Evolutionary conservation across 1,139 yeast genomes (phyloP), one percentile per base, ranked within the genome.

Genomic region (Cylindricascospora bacillispora): DNA sequence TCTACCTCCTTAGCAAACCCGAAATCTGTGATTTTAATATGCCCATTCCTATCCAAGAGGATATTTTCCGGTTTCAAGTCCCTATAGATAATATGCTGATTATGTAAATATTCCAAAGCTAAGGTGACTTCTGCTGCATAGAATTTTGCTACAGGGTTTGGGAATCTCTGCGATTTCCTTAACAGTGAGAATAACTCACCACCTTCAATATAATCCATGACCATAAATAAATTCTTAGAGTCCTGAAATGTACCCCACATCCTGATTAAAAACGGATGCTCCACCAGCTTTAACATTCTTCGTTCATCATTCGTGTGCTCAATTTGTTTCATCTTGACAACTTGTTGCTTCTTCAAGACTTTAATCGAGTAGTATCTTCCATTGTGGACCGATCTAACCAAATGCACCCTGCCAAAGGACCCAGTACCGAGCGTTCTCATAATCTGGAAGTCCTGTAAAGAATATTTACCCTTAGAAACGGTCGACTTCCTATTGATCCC

Each of bases 231-330:
- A 51, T 82, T 82, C 44, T 70, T 73, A 20, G 89, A 70, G 58
- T 89, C 97, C 58, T 89, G 97, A 57, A 79, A 89, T 0, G 97
- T 89, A 24, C 98, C 98, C 98, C 98, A 89, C 93, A 89, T 83
- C 45, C 97, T 67, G 45, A 86, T 85, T 43, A 89, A 67, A 50
- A 89, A 89, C 14, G 97, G 97, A 54, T 86, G 95, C 51, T 83
- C 93, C 14, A 89, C 95, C 35, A 83, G 63, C 54, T 81, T 83
- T 38, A 89, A 67, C 93, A 89, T 89, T 40, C 94, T 67, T 40
- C 98, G 67, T 62, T 89, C 98, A 56, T 89, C 98, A 56, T 89
- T 89, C 13, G 97, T 89, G 56, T 89, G 98, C 53, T 89, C 97
- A 40, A 89, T 92, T 59, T 89, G 98, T 57, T 86, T 89, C 95